Percentiles rank a stretch among this genome's conserved stretches.
phyloP scores from a whole-genome alignment of 805 yeast species.

The Pichia manshurica region DNA sequence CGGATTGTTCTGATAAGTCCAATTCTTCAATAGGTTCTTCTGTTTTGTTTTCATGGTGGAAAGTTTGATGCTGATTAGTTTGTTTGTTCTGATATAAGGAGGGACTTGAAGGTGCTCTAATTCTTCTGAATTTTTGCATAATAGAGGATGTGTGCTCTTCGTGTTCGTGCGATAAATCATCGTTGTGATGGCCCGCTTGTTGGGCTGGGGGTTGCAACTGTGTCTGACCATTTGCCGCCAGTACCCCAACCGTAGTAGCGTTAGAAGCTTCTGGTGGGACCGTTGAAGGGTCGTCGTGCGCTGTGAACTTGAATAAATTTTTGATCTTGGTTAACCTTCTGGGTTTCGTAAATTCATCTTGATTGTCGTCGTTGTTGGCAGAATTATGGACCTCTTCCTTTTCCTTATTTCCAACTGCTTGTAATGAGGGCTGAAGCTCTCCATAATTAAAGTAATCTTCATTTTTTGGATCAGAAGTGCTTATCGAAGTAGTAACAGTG shows the following conservation, averaged over 20 bases:
- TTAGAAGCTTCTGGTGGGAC: not conserved
- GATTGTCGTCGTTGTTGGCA: not conserved
- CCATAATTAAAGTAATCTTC: slow-evolving; percentile 14
- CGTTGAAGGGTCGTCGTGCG: slow-evolving; percentile 8
- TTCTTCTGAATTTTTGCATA: slow-evolving; percentile 31
- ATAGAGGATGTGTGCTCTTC: slow-evolving; percentile 21
- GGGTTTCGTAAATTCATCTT: slow-evolving; percentile 8
- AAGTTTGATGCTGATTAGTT: slow-evolving; percentile 1
- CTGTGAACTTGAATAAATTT: slow-evolving; percentile 26
- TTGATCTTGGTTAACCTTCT: slow-evolving; percentile 25
- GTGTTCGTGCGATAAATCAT: slow-evolving; percentile 1
- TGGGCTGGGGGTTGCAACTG: not conserved
- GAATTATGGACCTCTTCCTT: slow-evolving; percentile 12
- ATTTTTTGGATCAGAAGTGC: no score
- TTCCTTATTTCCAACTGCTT: slow-evolving; percentile 2
- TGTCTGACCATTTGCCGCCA: not conserved
- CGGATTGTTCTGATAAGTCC: slow-evolving; percentile 20
- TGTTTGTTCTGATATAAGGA: slow-evolving; percentile 12
- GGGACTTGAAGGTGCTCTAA: slow-evolving; percentile 31
- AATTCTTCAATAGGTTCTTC: slow-evolving; percentile 20
- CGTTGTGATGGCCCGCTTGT: not conserved
- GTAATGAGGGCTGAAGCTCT: not conserved
- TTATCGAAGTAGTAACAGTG: not conserved
- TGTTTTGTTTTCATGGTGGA: not conserved
- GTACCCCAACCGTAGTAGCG: not conserved